Conservation (phyloP, 768 basidiomycete genomes). For the Sarcomyxa edulis region DNA sequence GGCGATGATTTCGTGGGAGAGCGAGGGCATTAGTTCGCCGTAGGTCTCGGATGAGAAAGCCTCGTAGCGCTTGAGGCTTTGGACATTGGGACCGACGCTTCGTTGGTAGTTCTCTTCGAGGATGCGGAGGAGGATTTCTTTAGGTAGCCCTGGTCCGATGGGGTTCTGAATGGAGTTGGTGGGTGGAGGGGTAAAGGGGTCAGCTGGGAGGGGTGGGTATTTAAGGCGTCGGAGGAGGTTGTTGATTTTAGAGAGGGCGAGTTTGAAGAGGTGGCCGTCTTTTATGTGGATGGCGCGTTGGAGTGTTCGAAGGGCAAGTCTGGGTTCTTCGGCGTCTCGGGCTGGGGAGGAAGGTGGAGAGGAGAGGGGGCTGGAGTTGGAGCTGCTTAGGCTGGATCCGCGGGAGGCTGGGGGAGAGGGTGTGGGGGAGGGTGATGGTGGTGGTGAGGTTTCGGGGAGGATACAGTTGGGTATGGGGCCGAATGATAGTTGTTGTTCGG, state of each 20-base stretch:
- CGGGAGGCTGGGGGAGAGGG: slow-evolving; percentile 21
- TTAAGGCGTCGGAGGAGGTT: slow-evolving; percentile 57
- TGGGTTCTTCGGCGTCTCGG: slow-evolving; percentile 16
- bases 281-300: slow-evolving; percentile 64
- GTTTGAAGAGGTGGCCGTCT: slow-evolving; percentile 70
- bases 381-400: slow-evolving; percentile 13
- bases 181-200: slow-evolving; percentile 38
- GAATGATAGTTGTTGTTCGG: slow-evolving; percentile 58
- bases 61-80: slow-evolving; percentile 72
- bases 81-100: slow-evolving; percentile 86
- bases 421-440: slow-evolving; percentile 31
- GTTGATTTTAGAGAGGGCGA: slow-evolving; percentile 60
- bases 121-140: slow-evolving; percentile 66
- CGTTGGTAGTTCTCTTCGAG: slow-evolving; percentile 93
- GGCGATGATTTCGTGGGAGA: slow-evolving; percentile 68
- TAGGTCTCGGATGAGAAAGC: slow-evolving; percentile 84
- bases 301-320: slow-evolving; percentile 47
- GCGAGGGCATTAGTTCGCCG: slow-evolving; percentile 82
- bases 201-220: slow-evolving; percentile 51
- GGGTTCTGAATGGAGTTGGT: slow-evolving; percentile 45
- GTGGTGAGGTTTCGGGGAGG: slow-evolving; percentile 33
- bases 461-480: slow-evolving; percentile 56
- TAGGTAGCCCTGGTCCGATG: slow-evolving; percentile 50
- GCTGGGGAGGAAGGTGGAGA: slow-evolving; percentile 22
- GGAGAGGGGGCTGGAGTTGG: slow-evolving; percentile 24